Percentiles rank a stretch among this genome's conserved stretches.
Conservation (phyloP, 805 yeast genomes). For the Cyberlindnera mycetangii region DNA sequence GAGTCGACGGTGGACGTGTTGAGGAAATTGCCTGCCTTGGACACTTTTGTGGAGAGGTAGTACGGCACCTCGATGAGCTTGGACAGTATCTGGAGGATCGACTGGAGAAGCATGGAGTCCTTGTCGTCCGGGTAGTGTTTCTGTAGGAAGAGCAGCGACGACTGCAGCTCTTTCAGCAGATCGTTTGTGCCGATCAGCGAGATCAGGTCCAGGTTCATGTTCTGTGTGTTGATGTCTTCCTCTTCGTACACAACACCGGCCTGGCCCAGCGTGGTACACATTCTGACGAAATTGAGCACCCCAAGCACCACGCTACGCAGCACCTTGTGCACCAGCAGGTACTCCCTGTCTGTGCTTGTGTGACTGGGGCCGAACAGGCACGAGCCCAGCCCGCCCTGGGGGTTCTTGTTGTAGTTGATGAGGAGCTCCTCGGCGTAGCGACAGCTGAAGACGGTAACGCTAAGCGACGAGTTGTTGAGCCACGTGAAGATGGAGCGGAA, state of each 20-base stretch:
- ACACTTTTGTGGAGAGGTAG: slow-evolving; percentile 16
- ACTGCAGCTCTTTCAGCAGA: slow-evolving; percentile 30
- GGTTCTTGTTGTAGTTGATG: slow-evolving; percentile 34
- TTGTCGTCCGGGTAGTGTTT: slow-evolving; percentile 17
- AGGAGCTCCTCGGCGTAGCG: slow-evolving; percentile 65
- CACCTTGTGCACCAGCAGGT: slow-evolving; percentile 44
- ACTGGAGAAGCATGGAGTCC: slow-evolving; percentile 22
- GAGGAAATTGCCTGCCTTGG: slow-evolving; percentile 10
- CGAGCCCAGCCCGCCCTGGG: slow-evolving; percentile 11
- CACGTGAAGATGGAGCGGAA: slow-evolving; percentile 60
- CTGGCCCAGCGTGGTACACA: slow-evolving; percentile 43
- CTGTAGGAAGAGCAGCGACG: slow-evolving; percentile 34
- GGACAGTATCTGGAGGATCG: slow-evolving; percentile 20
- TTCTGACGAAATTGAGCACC: slow-evolving; percentile 50
- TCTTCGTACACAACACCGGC: slow-evolving; percentile 68
- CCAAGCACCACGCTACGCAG: slow-evolving; percentile 52
- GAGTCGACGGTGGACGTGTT: slow-evolving; percentile 19
- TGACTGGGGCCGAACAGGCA: slow-evolving; percentile 9
- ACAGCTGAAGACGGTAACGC: slow-evolving; percentile 77
- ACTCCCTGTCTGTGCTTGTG: slow-evolving; percentile 2
- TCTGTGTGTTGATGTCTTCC: slow-evolving; percentile 68
- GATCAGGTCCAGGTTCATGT: slow-evolving; percentile 50
- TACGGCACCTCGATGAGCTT: slow-evolving; percentile 22
- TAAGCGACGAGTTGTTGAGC: slow-evolving; percentile 70
- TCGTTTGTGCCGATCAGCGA: slow-evolving; percentile 24